Conservation (phyloP, 257 asterid genomes). For the Marsdenia floribunda region DNA sequence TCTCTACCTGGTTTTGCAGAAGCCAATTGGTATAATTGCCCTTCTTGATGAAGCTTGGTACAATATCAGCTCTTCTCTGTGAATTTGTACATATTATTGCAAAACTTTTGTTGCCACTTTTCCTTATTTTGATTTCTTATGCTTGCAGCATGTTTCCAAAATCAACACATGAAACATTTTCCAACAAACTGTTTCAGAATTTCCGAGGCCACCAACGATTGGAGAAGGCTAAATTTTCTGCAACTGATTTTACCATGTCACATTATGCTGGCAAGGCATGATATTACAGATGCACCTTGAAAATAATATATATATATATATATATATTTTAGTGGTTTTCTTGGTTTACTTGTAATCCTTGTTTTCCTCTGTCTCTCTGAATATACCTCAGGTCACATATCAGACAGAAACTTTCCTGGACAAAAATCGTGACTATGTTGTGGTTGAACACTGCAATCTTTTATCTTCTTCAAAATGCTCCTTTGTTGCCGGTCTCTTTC, state of each 20-base stretch:
- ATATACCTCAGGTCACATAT: slow-evolving; percentile 70
- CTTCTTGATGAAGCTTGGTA: slow-evolving; percentile 99
- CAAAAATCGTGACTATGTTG: slow-evolving; percentile 96
- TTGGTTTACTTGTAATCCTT: slow-evolving; percentile 14
- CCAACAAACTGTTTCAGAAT: slow-evolving; percentile 87
- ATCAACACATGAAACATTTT: slow-evolving; percentile 89
- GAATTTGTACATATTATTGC: slow-evolving; percentile 22
- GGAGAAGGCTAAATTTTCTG: slow-evolving; percentile 84
- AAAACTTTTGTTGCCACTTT: slow-evolving; percentile 15
- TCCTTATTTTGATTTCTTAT: slow-evolving; percentile 22
- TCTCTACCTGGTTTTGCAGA: slow-evolving; percentile 53
- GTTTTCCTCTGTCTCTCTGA: slow-evolving; percentile 5
- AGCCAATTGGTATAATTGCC: slow-evolving; percentile 92
- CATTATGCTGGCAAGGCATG: slow-evolving; percentile 99
- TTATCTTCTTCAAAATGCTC: slow-evolving; percentile 82
- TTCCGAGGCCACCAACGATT: slow-evolving; percentile 69
- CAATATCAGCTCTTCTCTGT: slow-evolving; percentile 24
- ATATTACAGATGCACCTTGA: slow-evolving; percentile 10
- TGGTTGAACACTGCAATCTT: slow-evolving; percentile 91
- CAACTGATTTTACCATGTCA: slow-evolving; percentile 84
- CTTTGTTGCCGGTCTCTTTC: slow-evolving; percentile 75
- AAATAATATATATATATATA: not conserved
- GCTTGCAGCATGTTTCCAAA: slow-evolving; percentile 93
- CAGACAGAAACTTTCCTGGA: slow-evolving; percentile 84
- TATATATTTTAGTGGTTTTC: slow-evolving; percentile 7